Percentiles rank a stretch among this genome's conserved stretches.
Conservation (phyloP, 306 rosid species). For the Lotus japonicus region DNA sequence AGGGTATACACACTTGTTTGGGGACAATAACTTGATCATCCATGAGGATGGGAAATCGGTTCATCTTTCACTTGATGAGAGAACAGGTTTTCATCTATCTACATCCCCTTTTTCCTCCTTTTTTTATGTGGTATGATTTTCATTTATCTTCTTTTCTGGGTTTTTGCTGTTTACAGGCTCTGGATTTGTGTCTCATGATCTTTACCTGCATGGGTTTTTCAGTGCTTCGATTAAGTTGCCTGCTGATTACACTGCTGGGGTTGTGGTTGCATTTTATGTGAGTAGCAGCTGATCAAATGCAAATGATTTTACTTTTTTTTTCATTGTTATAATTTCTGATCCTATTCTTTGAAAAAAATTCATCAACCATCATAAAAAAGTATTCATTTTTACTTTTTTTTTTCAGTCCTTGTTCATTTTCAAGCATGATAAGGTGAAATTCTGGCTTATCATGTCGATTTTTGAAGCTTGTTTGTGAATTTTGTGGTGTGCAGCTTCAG, state of each 20-base stretch:
- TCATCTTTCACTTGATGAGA: conserved; percentile 73
- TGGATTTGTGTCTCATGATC: conserved; percentile 93
- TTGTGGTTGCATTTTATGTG: conserved; percentile 95
- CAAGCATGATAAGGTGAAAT: neutral
- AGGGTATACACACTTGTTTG: conserved; percentile 75
- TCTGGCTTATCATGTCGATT: neutral
- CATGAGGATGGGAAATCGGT: conserved; percentile 73
- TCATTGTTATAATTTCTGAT: neutral
- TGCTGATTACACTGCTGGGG: conserved; percentile 91
- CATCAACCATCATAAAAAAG: neutral
- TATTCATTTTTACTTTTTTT: neutral
- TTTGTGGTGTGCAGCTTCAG: neutral
- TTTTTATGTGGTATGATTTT: neutral
- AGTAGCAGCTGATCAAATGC: conserved; percentile 27
- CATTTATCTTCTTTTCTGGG: neutral
- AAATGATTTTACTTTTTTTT: neutral
- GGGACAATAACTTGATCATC: conserved; percentile 61
- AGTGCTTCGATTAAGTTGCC: conserved; percentile 94
- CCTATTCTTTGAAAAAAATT: neutral
- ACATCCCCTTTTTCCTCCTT: neutral
- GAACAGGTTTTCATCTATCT: conserved; percentile 55
- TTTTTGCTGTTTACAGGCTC: conserved; percentile 53
- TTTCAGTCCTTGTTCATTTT: neutral
- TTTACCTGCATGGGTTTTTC: conserved; percentile 82
- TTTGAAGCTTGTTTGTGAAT: conserved; percentile 1